These are phyloP conservation scores for Puccinia coronata DNA, from an alignment of 1,284 basidiomycete genomes.

Conservation along the genomic window DNA sequence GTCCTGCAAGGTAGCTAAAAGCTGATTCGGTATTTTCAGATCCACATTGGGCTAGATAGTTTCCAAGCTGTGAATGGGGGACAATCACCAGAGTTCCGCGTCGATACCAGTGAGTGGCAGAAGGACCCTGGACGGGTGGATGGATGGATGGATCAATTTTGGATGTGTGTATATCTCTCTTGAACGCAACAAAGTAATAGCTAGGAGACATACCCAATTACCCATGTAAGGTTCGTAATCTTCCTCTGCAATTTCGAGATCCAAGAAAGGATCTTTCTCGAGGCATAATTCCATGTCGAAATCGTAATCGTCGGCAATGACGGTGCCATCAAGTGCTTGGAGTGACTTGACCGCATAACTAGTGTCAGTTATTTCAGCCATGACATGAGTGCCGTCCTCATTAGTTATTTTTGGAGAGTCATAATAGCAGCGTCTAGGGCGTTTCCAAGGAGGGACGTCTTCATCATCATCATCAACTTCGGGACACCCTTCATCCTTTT, in stretches of 20 bases:
- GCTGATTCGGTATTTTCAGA: neutral
- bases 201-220: neutral
- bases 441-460: no score
- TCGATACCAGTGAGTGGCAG: conserved; percentile 13
- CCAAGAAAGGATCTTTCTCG: neutral
- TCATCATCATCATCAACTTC: no score
- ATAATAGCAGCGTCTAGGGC: no score
- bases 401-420: no score
- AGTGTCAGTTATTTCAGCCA: neutral
- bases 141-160: no score
- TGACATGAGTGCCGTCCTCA: neutral
- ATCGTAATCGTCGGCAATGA: neutral
- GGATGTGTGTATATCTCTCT: neutral
- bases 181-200: neutral
- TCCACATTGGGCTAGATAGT: neutral
- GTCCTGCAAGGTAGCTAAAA: neutral
- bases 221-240: neutral
- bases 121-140: neutral
- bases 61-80: neutral
- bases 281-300: neutral
- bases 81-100: neutral
- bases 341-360: neutral
- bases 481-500: neutral
- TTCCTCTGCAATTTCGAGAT: neutral
- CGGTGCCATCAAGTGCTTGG: conserved; percentile 2